Percentiles rank a stretch among this genome's conserved stretches.
Evolutionary conservation across 768 basidiomycete species (phyloP).

Genomic region (Russula griseocarnosa): DNA sequence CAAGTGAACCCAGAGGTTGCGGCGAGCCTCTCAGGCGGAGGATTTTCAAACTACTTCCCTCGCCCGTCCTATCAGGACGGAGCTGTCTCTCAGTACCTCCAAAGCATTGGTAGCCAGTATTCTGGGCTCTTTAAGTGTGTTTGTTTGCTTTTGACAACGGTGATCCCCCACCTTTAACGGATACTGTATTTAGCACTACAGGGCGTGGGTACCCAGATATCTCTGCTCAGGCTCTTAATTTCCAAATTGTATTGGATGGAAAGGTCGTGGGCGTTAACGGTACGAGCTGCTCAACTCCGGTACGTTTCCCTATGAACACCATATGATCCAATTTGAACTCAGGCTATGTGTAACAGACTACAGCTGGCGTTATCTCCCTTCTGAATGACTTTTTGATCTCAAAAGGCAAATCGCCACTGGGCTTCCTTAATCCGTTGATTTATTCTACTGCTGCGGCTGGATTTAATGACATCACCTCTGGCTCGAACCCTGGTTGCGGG

Average conservation of each 20-base stretch:
- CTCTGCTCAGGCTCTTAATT: slow-evolving; percentile 47
- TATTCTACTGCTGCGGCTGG: too few relatives aligned
- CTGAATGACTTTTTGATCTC: too few relatives aligned
- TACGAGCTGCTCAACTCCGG: slow-evolving; percentile 37
- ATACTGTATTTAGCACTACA: slow-evolving; percentile 26
- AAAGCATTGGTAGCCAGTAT: slow-evolving; percentile 44
- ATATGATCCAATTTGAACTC: background rate
- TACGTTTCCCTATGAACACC: slow-evolving; percentile 10
- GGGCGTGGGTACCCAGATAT: slow-evolving; percentile 39
- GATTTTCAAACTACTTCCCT: slow-evolving; percentile 51
- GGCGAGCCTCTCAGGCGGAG: slow-evolving; percentile 61
- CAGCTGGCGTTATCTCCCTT: too few relatives aligned
- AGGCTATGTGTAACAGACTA: slow-evolving; percentile 19
- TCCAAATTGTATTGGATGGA: slow-evolving; percentile 57
- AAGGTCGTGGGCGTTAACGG: slow-evolving; percentile 43
- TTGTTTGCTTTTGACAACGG: background rate
- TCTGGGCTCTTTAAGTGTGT: slow-evolving; percentile 52
- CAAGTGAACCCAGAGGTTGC: slow-evolving; percentile 58
- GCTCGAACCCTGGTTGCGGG: too few relatives aligned
- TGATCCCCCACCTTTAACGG: background rate
- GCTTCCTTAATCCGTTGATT: too few relatives aligned
- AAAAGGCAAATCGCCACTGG: too few relatives aligned
- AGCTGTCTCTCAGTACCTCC: slow-evolving; percentile 34
- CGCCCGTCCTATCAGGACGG: slow-evolving; percentile 33
- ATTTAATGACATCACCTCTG: too few relatives aligned